Percentiles rank a stretch among this genome's conserved stretches.
These are phyloP conservation scores for Fragosphaeria purpurea DNA, from an alignment of 2,329 filamentous ascomycete species.

Conservation along the genomic window DNA sequence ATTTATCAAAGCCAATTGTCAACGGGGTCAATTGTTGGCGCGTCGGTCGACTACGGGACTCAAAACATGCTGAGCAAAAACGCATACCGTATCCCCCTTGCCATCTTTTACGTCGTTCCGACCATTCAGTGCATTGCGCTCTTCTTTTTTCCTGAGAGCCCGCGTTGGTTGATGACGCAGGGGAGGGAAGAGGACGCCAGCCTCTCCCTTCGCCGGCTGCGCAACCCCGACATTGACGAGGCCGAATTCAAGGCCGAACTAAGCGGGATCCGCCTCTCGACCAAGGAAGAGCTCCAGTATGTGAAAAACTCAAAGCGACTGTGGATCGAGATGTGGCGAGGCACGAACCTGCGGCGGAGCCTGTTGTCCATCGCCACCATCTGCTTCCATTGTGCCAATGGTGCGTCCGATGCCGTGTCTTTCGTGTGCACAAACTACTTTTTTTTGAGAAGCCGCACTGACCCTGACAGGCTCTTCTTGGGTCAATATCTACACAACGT, in stretches of 20 bases:
- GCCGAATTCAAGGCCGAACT: constrained; percentile 20
- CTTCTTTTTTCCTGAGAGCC: constrained; percentile 27
- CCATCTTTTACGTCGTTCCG: constrained; percentile 22
- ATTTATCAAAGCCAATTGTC: constrained; percentile 24
- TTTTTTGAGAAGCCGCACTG: too few relatives aligned
- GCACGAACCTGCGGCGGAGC: constrained; percentile 20
- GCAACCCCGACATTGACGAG: constrained; percentile 19
- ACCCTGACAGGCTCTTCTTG: constrained; percentile 16
- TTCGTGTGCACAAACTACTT: too few relatives aligned
- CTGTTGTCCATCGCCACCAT: constrained; percentile 21
- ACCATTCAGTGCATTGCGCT: constrained; percentile 22
- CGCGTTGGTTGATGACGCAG: constrained; percentile 28
- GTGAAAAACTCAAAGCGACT: constrained; percentile 16
- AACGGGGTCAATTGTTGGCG: constrained; percentile 24
- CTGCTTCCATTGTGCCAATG: constrained; percentile 18
- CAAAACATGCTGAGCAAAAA: constrained; percentile 27
- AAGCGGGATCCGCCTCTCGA: constrained; percentile 21
- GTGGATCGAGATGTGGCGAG: constrained; percentile 24
- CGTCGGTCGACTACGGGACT: constrained; percentile 22
- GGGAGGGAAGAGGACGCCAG: constrained; percentile 23
- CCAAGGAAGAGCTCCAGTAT: constrained; percentile 18
- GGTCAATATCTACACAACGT: constrained; percentile 23
- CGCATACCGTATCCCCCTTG: constrained; percentile 17
- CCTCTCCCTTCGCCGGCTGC: constrained; percentile 18
- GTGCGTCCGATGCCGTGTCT: too few relatives aligned